phyloP scores from a whole-genome alignment of 441 rosid genomes.

The Pelargonium fulgidum region DNA sequence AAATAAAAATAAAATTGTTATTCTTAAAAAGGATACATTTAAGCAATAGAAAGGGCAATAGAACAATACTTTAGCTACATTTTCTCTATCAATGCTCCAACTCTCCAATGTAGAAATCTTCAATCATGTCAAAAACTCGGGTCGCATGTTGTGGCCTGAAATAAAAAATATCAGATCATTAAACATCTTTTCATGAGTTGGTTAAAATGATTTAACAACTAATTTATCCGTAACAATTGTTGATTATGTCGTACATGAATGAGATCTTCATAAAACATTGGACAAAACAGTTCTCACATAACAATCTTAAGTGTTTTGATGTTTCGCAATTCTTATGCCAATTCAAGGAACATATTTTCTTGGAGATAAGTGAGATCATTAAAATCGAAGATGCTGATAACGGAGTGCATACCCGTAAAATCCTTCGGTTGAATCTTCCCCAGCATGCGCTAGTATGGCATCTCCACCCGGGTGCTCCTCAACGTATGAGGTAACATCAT shows the following conservation, averaged over 20 bases:
- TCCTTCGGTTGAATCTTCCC: constrained; percentile 88
- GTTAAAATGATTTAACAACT: not conserved
- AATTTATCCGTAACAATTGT: too few relatives aligned
- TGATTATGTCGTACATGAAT: too few relatives aligned
- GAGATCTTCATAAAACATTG: too few relatives aligned
- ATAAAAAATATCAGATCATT: not conserved
- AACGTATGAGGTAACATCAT: constrained; percentile 84
- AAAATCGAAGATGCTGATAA: not conserved
- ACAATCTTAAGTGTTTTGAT: not conserved
- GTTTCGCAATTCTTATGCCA: not conserved
- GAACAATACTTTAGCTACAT: not conserved
- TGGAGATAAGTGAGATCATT: not conserved
- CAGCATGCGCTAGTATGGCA: constrained; percentile 81
- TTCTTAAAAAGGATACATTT: not conserved
- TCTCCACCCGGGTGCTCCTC: constrained; percentile 99
- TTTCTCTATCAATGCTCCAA: constrained; percentile 33
- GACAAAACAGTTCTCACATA: too few relatives aligned
- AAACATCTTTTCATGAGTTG: not conserved
- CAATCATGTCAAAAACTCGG: constrained; percentile 82
- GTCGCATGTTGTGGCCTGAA: constrained; percentile 82
- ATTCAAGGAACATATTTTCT: not conserved
- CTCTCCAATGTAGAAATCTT: constrained; percentile 73
- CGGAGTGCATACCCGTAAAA: constrained; percentile 62
- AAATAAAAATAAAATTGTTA: not conserved
- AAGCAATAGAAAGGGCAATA: constrained; percentile 5